phyloP scores from a whole-genome alignment of 1,284 basidiomycete species.

The Thelephora terrestris region DNA sequence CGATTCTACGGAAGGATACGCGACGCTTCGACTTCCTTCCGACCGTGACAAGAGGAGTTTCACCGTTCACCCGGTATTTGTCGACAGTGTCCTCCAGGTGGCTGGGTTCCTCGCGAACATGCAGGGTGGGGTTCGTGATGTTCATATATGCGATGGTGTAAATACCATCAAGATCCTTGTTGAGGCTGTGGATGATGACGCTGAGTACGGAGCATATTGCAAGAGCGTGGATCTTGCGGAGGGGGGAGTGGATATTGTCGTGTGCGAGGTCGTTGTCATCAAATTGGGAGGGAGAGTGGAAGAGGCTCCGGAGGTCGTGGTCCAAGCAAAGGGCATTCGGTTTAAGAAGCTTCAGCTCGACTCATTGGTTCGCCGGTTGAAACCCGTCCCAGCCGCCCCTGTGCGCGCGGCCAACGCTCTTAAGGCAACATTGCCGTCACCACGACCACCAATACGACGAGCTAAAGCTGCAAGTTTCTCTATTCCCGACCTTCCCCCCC shows the following conservation, averaged over 20 bases:
- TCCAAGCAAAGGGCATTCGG: slow-evolving; percentile 40
- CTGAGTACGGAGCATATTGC: slow-evolving; percentile 42
- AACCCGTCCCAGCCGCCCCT: neutral
- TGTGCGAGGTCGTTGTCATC: slow-evolving; percentile 43
- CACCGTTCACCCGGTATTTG: slow-evolving; percentile 44
- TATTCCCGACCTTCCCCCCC: no score
- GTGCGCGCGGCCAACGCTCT: neutral
- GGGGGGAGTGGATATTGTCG: slow-evolving; percentile 24
- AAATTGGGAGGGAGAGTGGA: slow-evolving; percentile 16
- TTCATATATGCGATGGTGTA: slow-evolving; percentile 52
- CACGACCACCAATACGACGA: no score
- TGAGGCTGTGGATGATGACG: slow-evolving; percentile 28
- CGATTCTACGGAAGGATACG: slow-evolving; percentile 42
- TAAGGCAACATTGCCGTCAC: no score
- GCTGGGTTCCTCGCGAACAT: slow-evolving; percentile 62
- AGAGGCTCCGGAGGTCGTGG: slow-evolving; percentile 32
- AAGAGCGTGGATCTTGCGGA: slow-evolving; percentile 32
- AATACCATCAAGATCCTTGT: slow-evolving; percentile 36
- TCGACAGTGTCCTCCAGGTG: slow-evolving; percentile 56
- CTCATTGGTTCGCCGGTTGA: neutral
- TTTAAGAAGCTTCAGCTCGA: slow-evolving; percentile 43
- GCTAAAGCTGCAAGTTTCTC: no score
- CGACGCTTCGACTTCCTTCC: slow-evolving; percentile 32
- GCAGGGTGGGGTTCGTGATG: slow-evolving; percentile 37
- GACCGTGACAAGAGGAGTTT: slow-evolving; percentile 18